phyloP scores from a whole-genome alignment of 257 asterid genomes.

The Knoxia roxburghii region DNA sequence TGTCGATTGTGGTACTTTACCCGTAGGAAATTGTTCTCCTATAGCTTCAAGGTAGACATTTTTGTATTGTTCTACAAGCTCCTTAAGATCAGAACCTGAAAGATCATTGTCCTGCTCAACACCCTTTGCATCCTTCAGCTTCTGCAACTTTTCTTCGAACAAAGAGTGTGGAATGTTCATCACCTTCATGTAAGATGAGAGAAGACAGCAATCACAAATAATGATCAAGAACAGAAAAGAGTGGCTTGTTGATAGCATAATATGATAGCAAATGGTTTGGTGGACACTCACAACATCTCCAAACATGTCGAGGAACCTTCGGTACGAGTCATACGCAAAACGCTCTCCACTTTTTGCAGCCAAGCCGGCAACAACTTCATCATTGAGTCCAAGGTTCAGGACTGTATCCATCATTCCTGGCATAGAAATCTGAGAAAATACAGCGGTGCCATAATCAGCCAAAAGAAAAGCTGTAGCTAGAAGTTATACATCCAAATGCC shows the following conservation, averaged over 20 bases:
- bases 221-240: no score
- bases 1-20: conserved; percentile 21
- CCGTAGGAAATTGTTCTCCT: conserved; percentile 87
- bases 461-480: not conserved
- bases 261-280: not conserved
- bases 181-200: conserved; percentile 42
- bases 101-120: conserved; percentile 71
- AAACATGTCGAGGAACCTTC: conserved; percentile 94
- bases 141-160: conserved; percentile 74
- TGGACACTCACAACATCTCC: conserved; percentile 72
- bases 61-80: conserved; percentile 82
- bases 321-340: conserved; percentile 83
- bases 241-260: no score
- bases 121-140: conserved; percentile 51
- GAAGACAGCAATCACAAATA: not conserved
- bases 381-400: conserved; percentile 85
- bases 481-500: not conserved
- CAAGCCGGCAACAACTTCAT: conserved; percentile 76
- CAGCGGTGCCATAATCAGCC: not conserved
- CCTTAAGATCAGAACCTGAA: conserved; percentile 76
- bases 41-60: conserved; percentile 61
- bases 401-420: conserved; percentile 99
- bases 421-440: conserved; percentile 65
- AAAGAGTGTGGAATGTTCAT: conserved; percentile 81
- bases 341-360: conserved; percentile 90